Evolutionary conservation across 1,284 basidiomycete species (phyloP), one percentile per base, ranked within the genome.

Genomic region (Puccinia novopanici): DNA sequence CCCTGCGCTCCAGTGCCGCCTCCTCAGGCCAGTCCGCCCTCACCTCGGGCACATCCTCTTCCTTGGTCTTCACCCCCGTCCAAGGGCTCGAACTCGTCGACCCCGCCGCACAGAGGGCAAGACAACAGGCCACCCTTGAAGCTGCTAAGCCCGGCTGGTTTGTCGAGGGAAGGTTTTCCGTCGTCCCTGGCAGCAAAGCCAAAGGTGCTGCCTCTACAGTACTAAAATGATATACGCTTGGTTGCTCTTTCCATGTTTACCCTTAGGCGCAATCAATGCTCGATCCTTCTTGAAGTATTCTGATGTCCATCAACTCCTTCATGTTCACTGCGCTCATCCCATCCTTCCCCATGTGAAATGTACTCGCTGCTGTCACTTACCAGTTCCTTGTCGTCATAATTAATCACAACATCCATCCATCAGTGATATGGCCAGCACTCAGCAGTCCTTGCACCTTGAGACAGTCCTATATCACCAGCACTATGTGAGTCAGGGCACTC

Each of bases 91-190:
- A 96, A 86, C 89, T 96, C 82, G 93, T 93, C 75, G 95, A 95
- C 84, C 91, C 92, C 42, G 84, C 84, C 89, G 90, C 67, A 90
- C 92, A 42, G 91, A 92, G 84, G 89, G 91, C 80, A 3, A 82
- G 74, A 71, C 79, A 77, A 77, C 71, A 81, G 54, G 50, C 75
- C 34, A 63, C 61, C 13, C 92, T 95, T 81, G 93, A 94, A 85
- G 93, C 93, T 84, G 94, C 94, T 34, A 96, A 96, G 86, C 93
- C 95, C 81, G 89, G 92, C 45, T 96, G 94, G 94, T 96, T 96
- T 85, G 90, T 91, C 3, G 89, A 90, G 24, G 94, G 94, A 8
- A 93, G 89, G 54, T 95, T 95, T 86, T 87, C 87, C 0, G 80
- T 82, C n/a, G 48, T 82, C 10, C 81, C 73, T 15, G 70, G 73